Base-by-base conservation (phyloP, 257 asterid genomes). In the Buddleja alternifolia region DNA sequence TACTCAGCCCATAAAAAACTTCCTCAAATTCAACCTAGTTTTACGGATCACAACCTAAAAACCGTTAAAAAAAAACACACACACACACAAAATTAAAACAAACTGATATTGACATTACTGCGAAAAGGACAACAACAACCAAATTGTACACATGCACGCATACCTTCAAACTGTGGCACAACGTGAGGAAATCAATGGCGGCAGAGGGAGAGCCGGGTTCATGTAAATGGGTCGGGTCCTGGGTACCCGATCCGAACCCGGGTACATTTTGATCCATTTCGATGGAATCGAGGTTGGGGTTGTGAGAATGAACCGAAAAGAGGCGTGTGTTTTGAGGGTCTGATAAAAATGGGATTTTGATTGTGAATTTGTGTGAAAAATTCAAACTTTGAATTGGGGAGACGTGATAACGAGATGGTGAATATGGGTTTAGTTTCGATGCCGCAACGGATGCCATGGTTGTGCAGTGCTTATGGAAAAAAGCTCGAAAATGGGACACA, bases 131-230 rank as follows among this genome's bases (percentile, higher is more conserved):
- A 54, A 67, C 45, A 73, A 63, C 17, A 47, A 34, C 64, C 51
- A 63, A 48, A 42, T 52, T n/a, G 17, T 19, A 19, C 7, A 63
- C 25, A 60, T 3, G 16, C 6, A 42, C 17, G 59, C 69, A 17
- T 50, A 88, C 98, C 98, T 93, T 93, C 72, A 93, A 79, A 39
- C 97, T 77, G 47, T 88, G 95, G 82, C 96, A 93, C 64, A 93
- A 55, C 1, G 97, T 93, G 82, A 90, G 94, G 72, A 93, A 93
- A 87, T 90, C 96, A 84, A 93, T 93, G 77, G 91, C 87, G 50
- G 81, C 53, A 25, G 89, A 81, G 65, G 90, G 80, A 40, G 90
- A 75, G 14, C 92, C 56, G 58, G 81, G 76, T 16, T 78, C 80
- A 14, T 71, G 34, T 20, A 68, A 58, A 53, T 41, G 55, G 77